Percentiles rank a stretch among this genome's conserved stretches.
These are phyloP conservation scores for Chondrostereum purpureum DNA, from an alignment of 1,284 basidiomycete species.

Conservation along the genomic window DNA sequence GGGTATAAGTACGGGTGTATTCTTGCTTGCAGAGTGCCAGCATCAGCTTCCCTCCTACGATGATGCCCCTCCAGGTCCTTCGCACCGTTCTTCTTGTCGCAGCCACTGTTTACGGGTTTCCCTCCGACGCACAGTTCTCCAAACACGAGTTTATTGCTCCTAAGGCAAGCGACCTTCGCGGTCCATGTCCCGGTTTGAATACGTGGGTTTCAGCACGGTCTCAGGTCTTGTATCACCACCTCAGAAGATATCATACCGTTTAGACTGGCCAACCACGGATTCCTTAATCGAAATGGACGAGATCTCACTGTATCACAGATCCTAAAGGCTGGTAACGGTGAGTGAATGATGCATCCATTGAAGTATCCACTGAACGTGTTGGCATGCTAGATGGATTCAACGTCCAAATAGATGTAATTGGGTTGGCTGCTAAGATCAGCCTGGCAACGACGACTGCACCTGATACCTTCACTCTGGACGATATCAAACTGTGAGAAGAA, in stretches of 20 bases:
- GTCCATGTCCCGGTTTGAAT: conserved; percentile 1
- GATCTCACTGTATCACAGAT: conserved; percentile 4
- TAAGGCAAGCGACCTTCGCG: not conserved
- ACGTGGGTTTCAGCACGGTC: not conserved
- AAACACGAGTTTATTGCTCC: not conserved
- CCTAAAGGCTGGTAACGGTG: conserved; percentile 3
- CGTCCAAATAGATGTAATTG: conserved; percentile 12
- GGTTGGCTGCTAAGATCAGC: conserved; percentile 14
- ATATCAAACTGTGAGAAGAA: conserved; percentile 15
- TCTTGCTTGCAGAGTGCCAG: no score
- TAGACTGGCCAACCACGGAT: conserved; percentile 7
- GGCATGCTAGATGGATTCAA: conserved; percentile 15
- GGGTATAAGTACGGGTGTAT: no score
- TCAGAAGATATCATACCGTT: not conserved
- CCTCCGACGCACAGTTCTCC: not conserved
- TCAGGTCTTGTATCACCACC: not conserved
- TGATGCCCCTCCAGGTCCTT: no score
- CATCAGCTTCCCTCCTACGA: no score
- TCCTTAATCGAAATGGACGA: conserved; percentile 6
- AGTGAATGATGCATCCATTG: no score
- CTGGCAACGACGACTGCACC: conserved; percentile 13
- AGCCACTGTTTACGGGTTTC: no score
- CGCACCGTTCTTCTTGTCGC: no score
- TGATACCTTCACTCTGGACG: conserved; percentile 13
- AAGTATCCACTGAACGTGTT: not conserved